Conservation (phyloP, 306 rosid genomes). For the Quercus mongolica region DNA sequence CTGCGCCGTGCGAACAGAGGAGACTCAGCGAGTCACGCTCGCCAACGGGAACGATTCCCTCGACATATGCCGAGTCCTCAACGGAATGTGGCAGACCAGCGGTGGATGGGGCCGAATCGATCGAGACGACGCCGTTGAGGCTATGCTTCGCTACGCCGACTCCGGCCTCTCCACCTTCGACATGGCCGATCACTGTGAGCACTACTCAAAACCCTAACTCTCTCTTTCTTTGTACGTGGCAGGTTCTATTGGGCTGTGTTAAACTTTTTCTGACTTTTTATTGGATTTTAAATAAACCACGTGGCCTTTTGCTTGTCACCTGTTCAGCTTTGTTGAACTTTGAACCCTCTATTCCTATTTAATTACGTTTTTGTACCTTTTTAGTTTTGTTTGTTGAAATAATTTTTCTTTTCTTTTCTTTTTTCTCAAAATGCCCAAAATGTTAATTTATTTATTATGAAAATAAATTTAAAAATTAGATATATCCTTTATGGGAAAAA, state of each 20-base stretch:
- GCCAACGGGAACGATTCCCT: slow-evolving; percentile 60
- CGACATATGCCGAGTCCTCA: slow-evolving; percentile 66
- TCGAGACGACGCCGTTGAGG: slow-evolving; percentile 73
- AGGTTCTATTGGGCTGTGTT: not conserved
- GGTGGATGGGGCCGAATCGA: slow-evolving; percentile 92
- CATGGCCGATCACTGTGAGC: slow-evolving; percentile 92
- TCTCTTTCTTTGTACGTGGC: slow-evolving; percentile 4
- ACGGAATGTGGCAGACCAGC: slow-evolving; percentile 91
- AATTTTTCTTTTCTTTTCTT: no score
- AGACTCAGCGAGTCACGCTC: slow-evolving; percentile 45
- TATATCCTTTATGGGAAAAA: no score
- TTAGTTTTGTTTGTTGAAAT: no score
- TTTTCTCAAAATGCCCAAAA: no score
- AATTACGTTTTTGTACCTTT: no score
- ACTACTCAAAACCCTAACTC: not conserved
- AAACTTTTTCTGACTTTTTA: not conserved
- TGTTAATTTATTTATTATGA: no score
- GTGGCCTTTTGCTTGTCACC: not conserved
- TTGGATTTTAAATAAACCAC: not conserved
- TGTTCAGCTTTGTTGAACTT: not conserved
- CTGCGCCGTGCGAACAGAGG: slow-evolving; percentile 24
- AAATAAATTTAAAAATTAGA: no score
- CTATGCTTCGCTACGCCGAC: slow-evolving; percentile 88
- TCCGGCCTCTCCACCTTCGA: slow-evolving; percentile 84
- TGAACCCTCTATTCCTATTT: no score